Evolutionary conservation across 306 rosid species (phyloP), one percentile per base, ranked within the genome.

Genomic region (Oxytropis ochrocephala): DNA sequence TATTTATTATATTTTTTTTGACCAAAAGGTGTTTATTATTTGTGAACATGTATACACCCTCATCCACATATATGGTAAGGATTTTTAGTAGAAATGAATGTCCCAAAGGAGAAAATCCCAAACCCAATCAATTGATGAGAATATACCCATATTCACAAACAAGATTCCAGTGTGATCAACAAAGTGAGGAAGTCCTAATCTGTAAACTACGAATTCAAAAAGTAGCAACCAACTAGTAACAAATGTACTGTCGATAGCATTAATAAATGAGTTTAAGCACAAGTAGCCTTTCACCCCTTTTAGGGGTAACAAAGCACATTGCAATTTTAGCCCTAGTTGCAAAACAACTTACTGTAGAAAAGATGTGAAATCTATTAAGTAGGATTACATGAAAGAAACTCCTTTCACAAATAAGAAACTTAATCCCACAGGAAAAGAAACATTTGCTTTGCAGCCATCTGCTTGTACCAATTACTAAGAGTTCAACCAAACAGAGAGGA

Each of bases 351-450:
- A 16, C 24, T 16, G 41, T 55, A 30, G 6, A 56, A 56, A 56
- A 56, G 11, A 56, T 13, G 64, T 57, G 14, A 57, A 57, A 14
- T 33, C 36, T 33, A 33, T 54, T 54, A 4, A 21, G 53, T 42
- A 69, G 14, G 8, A 39, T 54, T 44, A 47, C 14, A 56, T 56
- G 60, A 24, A 68, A 52, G 43, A 70, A 3, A 4, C 4, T 5
- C 19, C 50, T 36, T 61, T 13, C 30, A 43, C 53, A 65, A 38
- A 49, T 66, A 51, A 72, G 57, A 72, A 67, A 56, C 62, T 43
- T 39, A 35, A 29, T 41, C 46, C 16, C 47, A 1, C 42, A 46
- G 27, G 46, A 36, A 14, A 59, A 29, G 41, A 64, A n/a, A n/a
- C n/a, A n/a, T n/a, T 18, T 55, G 47, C 13, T 49, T 35, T 27